phyloP scores from a whole-genome alignment of 202 grass and related monocot genomes.

The Eragrostis tef region DNA sequence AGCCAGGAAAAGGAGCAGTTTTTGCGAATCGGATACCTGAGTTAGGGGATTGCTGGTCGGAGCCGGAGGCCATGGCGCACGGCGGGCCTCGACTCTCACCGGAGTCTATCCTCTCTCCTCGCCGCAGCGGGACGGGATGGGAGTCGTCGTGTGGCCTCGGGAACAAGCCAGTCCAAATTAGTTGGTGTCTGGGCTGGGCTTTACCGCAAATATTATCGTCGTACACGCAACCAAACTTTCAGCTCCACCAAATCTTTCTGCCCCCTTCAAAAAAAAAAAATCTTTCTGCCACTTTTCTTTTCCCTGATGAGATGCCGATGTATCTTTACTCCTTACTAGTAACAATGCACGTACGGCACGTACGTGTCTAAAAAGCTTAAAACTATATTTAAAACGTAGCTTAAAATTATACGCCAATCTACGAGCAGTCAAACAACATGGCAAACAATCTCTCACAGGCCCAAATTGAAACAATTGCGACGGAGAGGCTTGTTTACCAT shows the following conservation, averaged over 20 bases:
- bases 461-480: too few species aligned
- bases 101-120: neutral
- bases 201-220: neutral
- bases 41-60: constrained; percentile 28
- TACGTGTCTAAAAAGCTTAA: too few species aligned
- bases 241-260: neutral
- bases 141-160: neutral
- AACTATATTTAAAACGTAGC: too few species aligned
- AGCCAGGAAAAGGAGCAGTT: neutral
- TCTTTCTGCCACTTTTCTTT: too few species aligned
- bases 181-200: neutral
- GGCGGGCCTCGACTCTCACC: neutral
- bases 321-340: too few species aligned
- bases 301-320: too few species aligned
- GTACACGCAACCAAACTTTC: neutral
- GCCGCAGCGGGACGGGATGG: neutral
- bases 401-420: too few species aligned
- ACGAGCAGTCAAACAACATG: too few species aligned
- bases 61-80: constrained; percentile 31
- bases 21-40: neutral
- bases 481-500: too few species aligned
- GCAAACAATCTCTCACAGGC: too few species aligned
- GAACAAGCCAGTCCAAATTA: neutral
- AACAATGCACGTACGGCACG: too few species aligned
- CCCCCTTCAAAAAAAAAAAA: too few species aligned